Evolutionary conservation across 2,329 filamentous ascomycete species (phyloP).

Genomic region (Fusarium euwallaceae): DNA sequence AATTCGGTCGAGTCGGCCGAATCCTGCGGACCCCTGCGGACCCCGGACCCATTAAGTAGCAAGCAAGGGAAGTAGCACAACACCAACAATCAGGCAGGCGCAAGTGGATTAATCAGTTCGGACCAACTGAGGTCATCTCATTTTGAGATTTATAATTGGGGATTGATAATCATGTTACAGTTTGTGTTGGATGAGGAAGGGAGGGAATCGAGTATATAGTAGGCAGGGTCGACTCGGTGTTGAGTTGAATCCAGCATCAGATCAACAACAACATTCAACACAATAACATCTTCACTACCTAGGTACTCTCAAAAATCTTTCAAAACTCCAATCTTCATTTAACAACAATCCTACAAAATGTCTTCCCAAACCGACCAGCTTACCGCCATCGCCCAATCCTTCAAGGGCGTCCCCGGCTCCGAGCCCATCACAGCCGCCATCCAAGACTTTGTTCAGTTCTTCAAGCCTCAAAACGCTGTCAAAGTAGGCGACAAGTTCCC

Average conservation of each 20-base stretch:
- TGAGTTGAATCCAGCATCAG: not conserved
- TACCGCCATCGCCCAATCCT: conserved; percentile 8
- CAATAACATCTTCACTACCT: not conserved
- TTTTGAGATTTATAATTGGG: not conserved
- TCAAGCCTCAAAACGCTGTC: conserved; percentile 46
- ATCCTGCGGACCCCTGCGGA: not conserved
- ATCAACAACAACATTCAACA: not conserved
- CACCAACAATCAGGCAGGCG: not conserved
- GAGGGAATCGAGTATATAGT: not conserved
- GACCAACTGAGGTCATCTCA: not conserved
- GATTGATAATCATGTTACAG: not conserved
- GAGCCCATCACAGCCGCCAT: conserved; percentile 7
- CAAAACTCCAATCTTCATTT: not conserved
- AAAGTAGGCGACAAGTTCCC: conserved; percentile 52
- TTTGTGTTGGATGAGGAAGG: not conserved
- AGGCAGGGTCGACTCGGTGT: not conserved
- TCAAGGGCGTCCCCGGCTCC: conserved; percentile 13
- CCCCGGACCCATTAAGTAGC: not conserved
- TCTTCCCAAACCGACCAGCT: conserved; percentile 6
- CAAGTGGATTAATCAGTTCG: conserved; percentile 2
- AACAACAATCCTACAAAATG: conserved; percentile 5
- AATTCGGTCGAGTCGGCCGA: conserved; percentile 7
- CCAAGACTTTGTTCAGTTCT: conserved; percentile 25
- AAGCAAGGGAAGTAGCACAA: not conserved
- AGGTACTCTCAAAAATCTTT: not conserved